Base-by-base conservation (phyloP, 2,329 filamentous ascomycete species). In the Exophiala lecanii-corni region DNA sequence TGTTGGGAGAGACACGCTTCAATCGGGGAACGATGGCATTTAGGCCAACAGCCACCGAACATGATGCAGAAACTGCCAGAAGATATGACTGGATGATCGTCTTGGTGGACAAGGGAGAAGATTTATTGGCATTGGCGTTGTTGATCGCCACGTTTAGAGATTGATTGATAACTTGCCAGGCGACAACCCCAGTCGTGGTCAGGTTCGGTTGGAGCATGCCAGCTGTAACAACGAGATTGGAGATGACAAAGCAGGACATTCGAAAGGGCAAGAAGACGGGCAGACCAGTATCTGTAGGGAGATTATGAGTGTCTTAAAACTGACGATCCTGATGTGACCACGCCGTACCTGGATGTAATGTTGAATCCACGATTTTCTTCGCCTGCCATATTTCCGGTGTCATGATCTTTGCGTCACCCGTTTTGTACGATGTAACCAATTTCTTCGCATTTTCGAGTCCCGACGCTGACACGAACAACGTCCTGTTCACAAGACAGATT, bases 91-190 rank as follows among this genome's bases (percentile, higher is more conserved):
- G 82, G 50, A 83, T 78, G 50, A 98, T 82, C 55, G 87, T 86
- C 16, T 79, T 78, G 46, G 80, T 84, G 15, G 86, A 85, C 51
- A 97, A 77, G 1, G 91, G 88, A 2, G 88, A 89, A 28, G 89
- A 95, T 67, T 98, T 98, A 77, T 98, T 98, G 51, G 55, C 88
- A 65, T 98, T 98, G 61, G 91, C 86, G 63, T 81, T 89, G 76
- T 98, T 98, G 75, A 98, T 91, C 55, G 88, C 91, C 19, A 98
- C 92, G 64, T 98, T 98, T 57, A 98, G 82, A 9, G 89, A 96
- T 71, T 98, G 92, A 69, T 98, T 98, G 55, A 86, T 80, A 45
- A 96, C 80, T 69, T 98, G 92, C 92, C 92, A 98, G 54, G 84
- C 82, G 26, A 97, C 74, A 4, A 88, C 96, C 39, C 91, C 92